Conservation (phyloP, 2,329 filamentous ascomycete genomes). For the Microcyclosporella mali region DNA sequence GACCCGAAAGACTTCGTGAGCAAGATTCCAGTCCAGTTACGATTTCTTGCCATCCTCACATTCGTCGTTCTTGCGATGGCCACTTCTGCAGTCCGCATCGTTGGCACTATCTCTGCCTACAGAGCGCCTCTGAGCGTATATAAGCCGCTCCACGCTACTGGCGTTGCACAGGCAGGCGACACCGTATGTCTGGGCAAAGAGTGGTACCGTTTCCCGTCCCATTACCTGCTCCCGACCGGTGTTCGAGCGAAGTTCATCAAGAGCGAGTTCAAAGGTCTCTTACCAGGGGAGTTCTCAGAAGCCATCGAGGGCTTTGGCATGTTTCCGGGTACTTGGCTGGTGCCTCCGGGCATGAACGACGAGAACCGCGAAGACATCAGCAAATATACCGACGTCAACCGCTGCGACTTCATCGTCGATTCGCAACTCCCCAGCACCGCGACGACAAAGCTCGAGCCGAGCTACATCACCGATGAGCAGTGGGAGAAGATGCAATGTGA, state of each 20-base stretch:
- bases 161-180: constrained; percentile 55
- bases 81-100: constrained; percentile 63
- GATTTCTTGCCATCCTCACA: constrained; percentile 55
- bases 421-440: constrained; percentile 63
- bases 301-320: constrained; percentile 57
- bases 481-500: constrained; percentile 76
- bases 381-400: constrained; percentile 74
- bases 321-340: constrained; percentile 77
- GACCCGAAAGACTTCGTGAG: constrained; percentile 59
- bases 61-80: constrained; percentile 48
- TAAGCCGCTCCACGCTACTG: constrained; percentile 54
- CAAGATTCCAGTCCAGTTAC: constrained; percentile 68
- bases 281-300: constrained; percentile 86
- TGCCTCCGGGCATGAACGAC: constrained; percentile 83
- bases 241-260: constrained; percentile 85
- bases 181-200: constrained; percentile 89
- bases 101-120: constrained; percentile 75
- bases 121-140: constrained; percentile 72
- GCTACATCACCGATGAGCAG: constrained; percentile 67
- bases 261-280: constrained; percentile 79
- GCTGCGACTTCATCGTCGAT: constrained; percentile 81
- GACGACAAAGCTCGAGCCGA: constrained; percentile 66
- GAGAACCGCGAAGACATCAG: constrained; percentile 76
- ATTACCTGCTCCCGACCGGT: constrained; percentile 78
- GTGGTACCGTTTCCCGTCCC: constrained; percentile 96